A percentile compares a stretch with the other conserved stretches of the same genome.
phyloP scores from a whole-genome alignment of 441 rosid species.

The Gossypium lobatum region DNA sequence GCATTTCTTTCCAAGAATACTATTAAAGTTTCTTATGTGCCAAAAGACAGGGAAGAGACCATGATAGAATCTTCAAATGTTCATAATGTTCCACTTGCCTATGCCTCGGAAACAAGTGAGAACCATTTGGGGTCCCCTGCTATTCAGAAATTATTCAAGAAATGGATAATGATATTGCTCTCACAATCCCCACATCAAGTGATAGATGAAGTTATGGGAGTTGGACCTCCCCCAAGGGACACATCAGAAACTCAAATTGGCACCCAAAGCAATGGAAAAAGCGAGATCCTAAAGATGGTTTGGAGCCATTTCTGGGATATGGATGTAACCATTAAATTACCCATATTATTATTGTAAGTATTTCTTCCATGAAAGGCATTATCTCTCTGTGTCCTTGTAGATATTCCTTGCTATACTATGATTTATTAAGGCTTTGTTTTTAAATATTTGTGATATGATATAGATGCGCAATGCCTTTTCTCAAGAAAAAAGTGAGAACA shows the following conservation, averaged over 20 bases:
- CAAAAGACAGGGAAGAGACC: conserved; percentile 59
- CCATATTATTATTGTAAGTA: conserved; percentile 79
- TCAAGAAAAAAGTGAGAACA: neutral
- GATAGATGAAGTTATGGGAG: conserved; percentile 44
- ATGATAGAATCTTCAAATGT: conserved; percentile 48
- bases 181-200: conserved; percentile 38
- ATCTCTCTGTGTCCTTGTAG: neutral
- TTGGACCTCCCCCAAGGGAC: conserved; percentile 34
- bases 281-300: conserved; percentile 33
- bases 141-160: conserved; percentile 69
- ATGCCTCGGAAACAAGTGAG: conserved; percentile 54
- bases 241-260: conserved; percentile 24
- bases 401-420: neutral
- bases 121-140: conserved; percentile 56
- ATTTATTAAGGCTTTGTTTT: neutral
- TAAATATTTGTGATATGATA: neutral
- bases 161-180: conserved; percentile 62
- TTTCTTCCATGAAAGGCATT: conserved; percentile 11
- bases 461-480: neutral
- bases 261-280: conserved; percentile 28
- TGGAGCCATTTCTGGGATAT: conserved; percentile 57
- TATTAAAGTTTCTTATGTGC: conserved; percentile 59
- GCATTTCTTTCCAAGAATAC: conserved; percentile 50
- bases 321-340: conserved; percentile 67
- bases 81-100: conserved; percentile 52